Evolutionary conservation across 768 basidiomycete species (phyloP), one percentile per base, ranked within the genome.

Genomic region (Lactarius hengduanensis): DNA sequence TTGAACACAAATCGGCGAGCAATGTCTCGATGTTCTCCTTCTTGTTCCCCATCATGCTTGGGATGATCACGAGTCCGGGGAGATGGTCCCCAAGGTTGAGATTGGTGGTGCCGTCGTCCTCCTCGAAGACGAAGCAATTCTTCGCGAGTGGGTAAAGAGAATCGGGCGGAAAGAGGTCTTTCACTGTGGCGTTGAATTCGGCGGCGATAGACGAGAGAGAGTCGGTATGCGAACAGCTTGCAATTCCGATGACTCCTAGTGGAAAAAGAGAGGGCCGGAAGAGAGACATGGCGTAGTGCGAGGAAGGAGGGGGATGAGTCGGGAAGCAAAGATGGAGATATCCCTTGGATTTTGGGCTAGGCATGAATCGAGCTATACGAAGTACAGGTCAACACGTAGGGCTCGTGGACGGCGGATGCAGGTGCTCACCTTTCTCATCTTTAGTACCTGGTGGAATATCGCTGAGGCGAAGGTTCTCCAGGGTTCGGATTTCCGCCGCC

Each of bases 61-160:
- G 95, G 58, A 97, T 91, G 32, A 92, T 81, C 22, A 91, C 84
- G 43, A 95, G 74, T 20, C 89, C 89, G 32, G 84, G 80, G 16
- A 85, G 78, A 60, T 78, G 80, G 60, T 86, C 84, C 9, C 82
- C 82, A 40, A 85, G 78, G 66, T 86, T 84, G 36, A 85, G 76
- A 67, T 84, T 83, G 7, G 83, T 80, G 30, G 80, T 80, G 36
- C 79, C 87, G 40, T 83, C 83, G 62, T 72, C 74, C 74, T 91
- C 86, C 75, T 95, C 93, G 70, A 96, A 97, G 9, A 90, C 89
- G 74, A 93, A 92, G 73, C 92, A 93, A 64, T 85, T 89, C 73
- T 82, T 88, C 22, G 92, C 88, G 32, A 96, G 80, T 0, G 94
- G 94, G 74, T 86, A 92, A 45, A 89, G 80, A 15, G 83, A 84